These are phyloP conservation scores for Solanum habrochaites DNA, from an alignment of 257 asterid species.

Conservation along the genomic window DNA sequence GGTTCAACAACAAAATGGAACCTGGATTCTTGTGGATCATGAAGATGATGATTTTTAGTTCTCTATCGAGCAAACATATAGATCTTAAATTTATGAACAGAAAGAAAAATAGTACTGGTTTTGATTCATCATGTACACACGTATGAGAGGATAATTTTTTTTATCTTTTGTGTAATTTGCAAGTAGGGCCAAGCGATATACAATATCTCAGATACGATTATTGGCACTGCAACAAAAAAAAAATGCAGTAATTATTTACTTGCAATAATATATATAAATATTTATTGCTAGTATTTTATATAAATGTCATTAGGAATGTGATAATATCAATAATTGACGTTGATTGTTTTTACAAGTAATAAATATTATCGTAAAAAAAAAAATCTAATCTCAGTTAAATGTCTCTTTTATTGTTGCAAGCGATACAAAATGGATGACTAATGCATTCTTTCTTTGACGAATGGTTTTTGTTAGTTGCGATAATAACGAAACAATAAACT, in stretches of 20 bases:
- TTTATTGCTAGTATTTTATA: too few relatives aligned
- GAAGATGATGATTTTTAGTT: slow-evolving; percentile 9
- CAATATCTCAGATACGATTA: not conserved
- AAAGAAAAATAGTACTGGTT: not conserved
- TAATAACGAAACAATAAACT: not conserved
- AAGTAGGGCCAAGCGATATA: not conserved
- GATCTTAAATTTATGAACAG: not conserved
- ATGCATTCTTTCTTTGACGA: not conserved
- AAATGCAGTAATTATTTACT: not conserved
- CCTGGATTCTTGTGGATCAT: slow-evolving; percentile 22
- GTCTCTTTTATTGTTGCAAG: not conserved
- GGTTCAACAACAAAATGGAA: slow-evolving; percentile 23
- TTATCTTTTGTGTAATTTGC: not conserved
- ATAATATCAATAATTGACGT: too few relatives aligned
- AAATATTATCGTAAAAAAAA: too few relatives aligned
- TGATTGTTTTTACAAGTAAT: too few relatives aligned
- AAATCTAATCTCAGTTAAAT: not conserved
- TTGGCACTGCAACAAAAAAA: not conserved
- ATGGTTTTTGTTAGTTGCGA: not conserved
- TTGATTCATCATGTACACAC: not conserved
- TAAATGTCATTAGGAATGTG: too few relatives aligned
- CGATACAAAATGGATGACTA: not conserved
- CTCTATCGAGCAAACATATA: not conserved
- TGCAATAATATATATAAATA: too few relatives aligned
- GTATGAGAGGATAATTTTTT: not conserved